These are phyloP conservation scores for Metschnikowia cerradonensis DNA, from an alignment of 805 yeast species.

Conservation along the genomic window DNA sequence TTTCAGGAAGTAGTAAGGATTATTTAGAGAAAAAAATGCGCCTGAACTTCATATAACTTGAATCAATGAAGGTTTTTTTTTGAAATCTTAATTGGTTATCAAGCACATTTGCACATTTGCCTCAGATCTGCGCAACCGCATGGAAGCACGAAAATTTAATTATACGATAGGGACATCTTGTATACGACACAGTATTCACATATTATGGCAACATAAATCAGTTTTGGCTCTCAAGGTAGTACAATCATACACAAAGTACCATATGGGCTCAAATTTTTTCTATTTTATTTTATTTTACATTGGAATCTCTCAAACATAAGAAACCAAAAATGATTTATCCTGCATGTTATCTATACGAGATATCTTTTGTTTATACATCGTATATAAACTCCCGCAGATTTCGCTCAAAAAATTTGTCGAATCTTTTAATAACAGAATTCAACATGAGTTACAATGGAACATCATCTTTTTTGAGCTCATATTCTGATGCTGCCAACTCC, in stretches of 20 bases:
- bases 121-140: not conserved
- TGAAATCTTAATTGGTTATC: not conserved
- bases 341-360: conserved; percentile 3
- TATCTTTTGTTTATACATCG: conserved; percentile 3
- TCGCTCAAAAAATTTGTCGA: conserved; percentile 1
- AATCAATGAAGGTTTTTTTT: not conserved
- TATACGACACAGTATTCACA: not conserved
- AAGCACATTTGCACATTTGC: not conserved
- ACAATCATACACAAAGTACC: not conserved
- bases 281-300: too few relatives aligned
- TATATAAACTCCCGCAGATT: conserved; percentile 4
- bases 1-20: not conserved
- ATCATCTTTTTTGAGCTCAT: not conserved
- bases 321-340: not conserved
- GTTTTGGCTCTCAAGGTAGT: not conserved
- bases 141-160: not conserved
- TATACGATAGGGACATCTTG: not conserved
- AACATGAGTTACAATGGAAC: conserved; percentile 2
- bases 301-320: not conserved
- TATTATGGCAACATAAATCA: not conserved
- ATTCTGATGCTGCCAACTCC: not conserved
- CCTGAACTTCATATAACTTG: too few relatives aligned
- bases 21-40: not conserved
- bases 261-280: too few relatives aligned
- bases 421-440: not conserved